phyloP scores from a whole-genome alignment of 768 basidiomycete genomes.

The Amanita molliuscula region DNA sequence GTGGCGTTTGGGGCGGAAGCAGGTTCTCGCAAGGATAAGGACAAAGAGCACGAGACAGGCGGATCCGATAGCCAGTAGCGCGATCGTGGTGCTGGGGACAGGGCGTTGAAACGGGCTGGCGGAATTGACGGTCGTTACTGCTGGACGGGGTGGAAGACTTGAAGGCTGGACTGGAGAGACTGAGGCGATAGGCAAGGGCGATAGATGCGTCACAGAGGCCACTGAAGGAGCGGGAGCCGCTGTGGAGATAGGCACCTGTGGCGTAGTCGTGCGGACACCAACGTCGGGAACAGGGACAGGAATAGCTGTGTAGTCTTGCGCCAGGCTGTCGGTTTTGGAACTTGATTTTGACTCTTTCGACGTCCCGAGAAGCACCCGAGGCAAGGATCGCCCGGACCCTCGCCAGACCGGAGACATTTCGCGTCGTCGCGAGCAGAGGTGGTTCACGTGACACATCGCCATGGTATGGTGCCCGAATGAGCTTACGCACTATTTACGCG shows the following conservation, averaged over 20 bases:
- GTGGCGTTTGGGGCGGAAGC: constrained; percentile 38
- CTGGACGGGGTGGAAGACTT: neutral
- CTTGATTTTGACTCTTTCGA: neutral
- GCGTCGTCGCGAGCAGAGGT: no score
- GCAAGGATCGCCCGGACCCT: neutral
- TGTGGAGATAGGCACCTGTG: constrained; percentile 15
- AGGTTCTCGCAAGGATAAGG: constrained; percentile 36
- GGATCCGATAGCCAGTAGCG: constrained; percentile 43
- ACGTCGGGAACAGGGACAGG: constrained; percentile 43
- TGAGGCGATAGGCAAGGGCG: neutral
- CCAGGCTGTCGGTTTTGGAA: constrained; percentile 6
- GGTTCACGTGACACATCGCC: constrained; percentile 2
- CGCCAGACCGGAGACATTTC: neutral
- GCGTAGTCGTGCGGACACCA: constrained; percentile 20
- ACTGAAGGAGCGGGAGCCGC: constrained; percentile 2
- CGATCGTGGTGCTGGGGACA: constrained; percentile 37
- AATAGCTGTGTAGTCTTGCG: constrained; percentile 27
- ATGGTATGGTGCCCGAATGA: neutral
- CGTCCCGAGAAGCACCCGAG: no score
- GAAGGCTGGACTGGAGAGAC: neutral
- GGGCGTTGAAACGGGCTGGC: neutral
- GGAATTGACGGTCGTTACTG: neutral
- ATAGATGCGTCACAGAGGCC: neutral
- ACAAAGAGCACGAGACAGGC: constrained; percentile 37
- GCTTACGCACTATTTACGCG: neutral